A percentile compares a stretch with the other conserved stretches of the same genome.
phyloP scores from a whole-genome alignment of 2,329 filamentous ascomycete genomes.

The Clarireedia sp. region DNA sequence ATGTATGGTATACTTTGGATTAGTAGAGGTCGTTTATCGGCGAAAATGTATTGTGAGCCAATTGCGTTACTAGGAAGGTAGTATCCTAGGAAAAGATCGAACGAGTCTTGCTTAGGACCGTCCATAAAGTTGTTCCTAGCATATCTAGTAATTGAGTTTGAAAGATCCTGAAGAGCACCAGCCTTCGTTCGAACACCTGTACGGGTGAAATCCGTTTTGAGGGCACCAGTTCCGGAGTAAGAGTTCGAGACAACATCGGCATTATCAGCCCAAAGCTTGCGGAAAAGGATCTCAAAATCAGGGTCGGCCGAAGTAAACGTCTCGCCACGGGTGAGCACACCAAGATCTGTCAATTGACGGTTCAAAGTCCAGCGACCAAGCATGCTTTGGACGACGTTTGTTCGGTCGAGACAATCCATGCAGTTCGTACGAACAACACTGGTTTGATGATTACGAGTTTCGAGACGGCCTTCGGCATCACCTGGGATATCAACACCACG shows the following conservation, averaged over 20 bases:
- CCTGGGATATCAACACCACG: constrained; percentile 80
- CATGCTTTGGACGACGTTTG: constrained; percentile 97
- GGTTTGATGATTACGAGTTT: constrained; percentile 73
- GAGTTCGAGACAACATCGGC: constrained; percentile 88
- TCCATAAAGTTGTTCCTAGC: constrained; percentile 91
- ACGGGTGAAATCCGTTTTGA: constrained; percentile 98
- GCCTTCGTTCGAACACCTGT: constrained; percentile 80
- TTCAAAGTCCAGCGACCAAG: constrained; percentile 83
- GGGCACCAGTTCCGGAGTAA: constrained; percentile 90
- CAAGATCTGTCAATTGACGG: constrained; percentile 78
- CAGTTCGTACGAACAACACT: constrained; percentile 96
- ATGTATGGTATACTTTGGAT: constrained; percentile 94
- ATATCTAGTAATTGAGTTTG: constrained; percentile 83
- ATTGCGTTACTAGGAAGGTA: constrained; percentile 67
- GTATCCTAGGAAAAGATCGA: constrained; percentile 84
- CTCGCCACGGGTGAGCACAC: constrained; percentile 68
- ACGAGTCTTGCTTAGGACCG: constrained; percentile 88
- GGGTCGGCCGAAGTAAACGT: constrained; percentile 68
- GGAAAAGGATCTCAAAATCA: constrained; percentile 83
- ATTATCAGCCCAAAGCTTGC: constrained; percentile 97
- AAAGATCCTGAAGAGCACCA: constrained; percentile 78
- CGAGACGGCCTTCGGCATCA: constrained; percentile 60
- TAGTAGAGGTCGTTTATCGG: constrained; percentile 74
- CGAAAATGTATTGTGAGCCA: constrained; percentile 61
- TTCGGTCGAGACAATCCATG: constrained; percentile 98